These are phyloP conservation scores for Lichtheimia hyalospora DNA, from an alignment of 371 early-diverging fungal genomes.

Conservation along the genomic window DNA sequence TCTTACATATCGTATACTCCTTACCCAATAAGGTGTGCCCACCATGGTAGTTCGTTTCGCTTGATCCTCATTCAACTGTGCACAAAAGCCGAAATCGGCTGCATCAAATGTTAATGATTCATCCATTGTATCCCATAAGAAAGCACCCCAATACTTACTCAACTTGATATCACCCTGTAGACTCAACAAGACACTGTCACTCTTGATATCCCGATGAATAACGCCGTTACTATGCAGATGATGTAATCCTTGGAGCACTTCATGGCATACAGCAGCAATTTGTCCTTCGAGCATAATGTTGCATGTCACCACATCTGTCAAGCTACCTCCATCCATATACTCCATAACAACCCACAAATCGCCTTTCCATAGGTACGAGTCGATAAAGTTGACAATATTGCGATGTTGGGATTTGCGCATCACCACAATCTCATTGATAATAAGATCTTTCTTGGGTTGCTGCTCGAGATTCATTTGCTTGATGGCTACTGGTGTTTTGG, in stretches of 20 bases:
- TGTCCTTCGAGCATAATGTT: conserved; percentile 95
- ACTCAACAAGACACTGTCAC: conserved; percentile 91
- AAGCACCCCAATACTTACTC: conserved; percentile 48
- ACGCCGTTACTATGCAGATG: conserved; percentile 94
- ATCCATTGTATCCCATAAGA: background rate
- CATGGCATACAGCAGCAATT: conserved; percentile 90
- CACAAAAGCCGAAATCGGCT: conserved; percentile 97
- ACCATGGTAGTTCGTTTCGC: conserved; percentile 90
- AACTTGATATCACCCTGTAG: conserved; percentile 90
- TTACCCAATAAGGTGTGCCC: conserved; percentile 88
- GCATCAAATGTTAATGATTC: background rate
- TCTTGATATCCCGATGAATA: conserved; percentile 97
- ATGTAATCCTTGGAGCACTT: conserved; percentile 86
- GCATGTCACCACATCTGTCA: conserved; percentile 90
- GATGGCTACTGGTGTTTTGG: conserved; percentile 77
- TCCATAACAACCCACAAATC: conserved; percentile 97
- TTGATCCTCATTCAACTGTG: conserved; percentile 78
- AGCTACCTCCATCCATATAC: conserved; percentile 97
- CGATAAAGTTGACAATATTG: conserved; percentile 97
- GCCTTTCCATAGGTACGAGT: conserved; percentile 84
- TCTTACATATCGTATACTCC: background rate
- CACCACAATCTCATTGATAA: conserved; percentile 95
- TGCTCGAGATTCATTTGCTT: conserved; percentile 96
- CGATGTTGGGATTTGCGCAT: conserved; percentile 87
- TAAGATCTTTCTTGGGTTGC: conserved; percentile 95